phyloP scores from a whole-genome alignment of 2,329 filamentous ascomycete species.

The Aspergillus ochraceoroseus region DNA sequence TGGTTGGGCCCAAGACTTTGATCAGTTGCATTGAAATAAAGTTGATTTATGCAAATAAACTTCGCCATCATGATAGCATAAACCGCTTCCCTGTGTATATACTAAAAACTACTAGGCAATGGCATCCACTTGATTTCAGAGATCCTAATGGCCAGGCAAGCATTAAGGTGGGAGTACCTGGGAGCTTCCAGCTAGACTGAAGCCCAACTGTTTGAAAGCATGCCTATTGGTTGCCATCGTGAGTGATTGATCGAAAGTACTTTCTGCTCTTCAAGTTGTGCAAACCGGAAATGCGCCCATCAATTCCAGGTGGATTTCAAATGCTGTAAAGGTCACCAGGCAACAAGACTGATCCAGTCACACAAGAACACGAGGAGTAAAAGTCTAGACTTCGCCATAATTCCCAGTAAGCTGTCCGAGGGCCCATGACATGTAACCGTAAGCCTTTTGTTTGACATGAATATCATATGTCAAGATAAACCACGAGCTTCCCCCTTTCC shows the following conservation, averaged over 20 bases:
- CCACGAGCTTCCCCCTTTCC: background rate
- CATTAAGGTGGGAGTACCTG: no score
- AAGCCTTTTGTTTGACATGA: background rate
- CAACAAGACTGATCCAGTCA: slow-evolving; percentile 6
- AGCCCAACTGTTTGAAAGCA: background rate
- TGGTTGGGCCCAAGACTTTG: no score
- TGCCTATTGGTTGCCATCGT: background rate
- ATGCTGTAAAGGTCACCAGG: background rate
- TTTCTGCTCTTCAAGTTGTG: no score
- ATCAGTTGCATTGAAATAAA: background rate
- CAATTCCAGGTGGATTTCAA: background rate
- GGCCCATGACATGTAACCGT: slow-evolving; percentile 1
- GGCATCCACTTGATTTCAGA: no score
- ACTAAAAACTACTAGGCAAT: background rate
- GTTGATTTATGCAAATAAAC: background rate
- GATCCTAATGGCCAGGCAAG: no score
- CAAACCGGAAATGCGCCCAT: background rate
- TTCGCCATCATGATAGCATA: no score
- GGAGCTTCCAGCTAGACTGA: no score
- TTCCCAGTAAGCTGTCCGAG: background rate
- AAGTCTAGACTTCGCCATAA: slow-evolving; percentile 8
- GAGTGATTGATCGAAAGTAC: no score
- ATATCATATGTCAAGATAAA: background rate
- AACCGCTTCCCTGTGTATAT: no score
- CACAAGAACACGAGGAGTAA: slow-evolving; percentile 6